Base-by-base conservation (phyloP, 495 filamentous ascomycete genomes). In the Penicillium nucicola region DNA sequence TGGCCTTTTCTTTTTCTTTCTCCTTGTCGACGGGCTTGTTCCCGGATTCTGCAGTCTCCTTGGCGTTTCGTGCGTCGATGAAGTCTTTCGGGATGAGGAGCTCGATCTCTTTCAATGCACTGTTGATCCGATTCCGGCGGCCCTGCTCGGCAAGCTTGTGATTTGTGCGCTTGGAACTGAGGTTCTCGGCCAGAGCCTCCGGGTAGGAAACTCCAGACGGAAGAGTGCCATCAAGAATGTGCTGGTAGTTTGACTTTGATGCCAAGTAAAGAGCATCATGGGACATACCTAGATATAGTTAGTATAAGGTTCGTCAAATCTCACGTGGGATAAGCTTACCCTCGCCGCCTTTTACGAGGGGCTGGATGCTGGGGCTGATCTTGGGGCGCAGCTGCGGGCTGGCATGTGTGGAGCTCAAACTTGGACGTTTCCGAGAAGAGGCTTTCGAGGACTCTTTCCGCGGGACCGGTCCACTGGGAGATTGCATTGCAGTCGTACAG, bases 111-210 rank as follows among this genome's bases (percentile, higher is more conserved):
- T 91, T 88, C 3, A 98, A 75, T 3, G 92, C 92, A 35, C 82
- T 89, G 67, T 98, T 98, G 68, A 98, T 97, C 40, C 93, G 83
- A 63, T 97, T 97, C 48, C 93, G 76, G 18, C 93, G 84, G 4
- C 93, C 95, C 71, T 98, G 93, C 67, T 98, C 93, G 5, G 93
- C 93, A 50, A 98, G 87, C 66, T 98, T 98, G 74, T 98, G 93
- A 33, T 90, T 95, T 6, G 93, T 97, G 53, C 93, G 87, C 74
- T 98, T 98, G 9, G 90, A 95, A 20, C 91, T 97, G 25, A 98
- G 72, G 46, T 95, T 95, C 28, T 91, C 93, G 4, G 90, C 92
- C 15, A 98, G 77, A 13, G 89, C 86, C 57, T 89, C 87, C 0
- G 93, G 93, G 54, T 96, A 98, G 1, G 84, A 88, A 19, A 98